A percentile compares a stretch with the other conserved stretches of the same genome.
Conservation (phyloP, 2,329 filamentous ascomycete genomes). For the Epichloe bromicola region DNA sequence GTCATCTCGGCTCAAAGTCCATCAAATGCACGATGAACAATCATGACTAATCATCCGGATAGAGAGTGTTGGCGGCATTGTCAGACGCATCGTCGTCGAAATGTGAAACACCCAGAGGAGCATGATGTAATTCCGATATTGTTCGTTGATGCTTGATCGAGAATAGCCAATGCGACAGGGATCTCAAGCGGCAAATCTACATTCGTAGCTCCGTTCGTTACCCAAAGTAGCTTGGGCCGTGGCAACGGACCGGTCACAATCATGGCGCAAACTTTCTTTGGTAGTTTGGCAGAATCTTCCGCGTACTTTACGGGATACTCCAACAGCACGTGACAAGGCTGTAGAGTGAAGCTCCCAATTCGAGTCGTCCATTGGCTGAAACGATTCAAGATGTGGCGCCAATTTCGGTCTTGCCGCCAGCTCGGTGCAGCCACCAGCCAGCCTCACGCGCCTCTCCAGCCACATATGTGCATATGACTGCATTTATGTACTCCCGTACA, state of each 20-base stretch:
- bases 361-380: neutral
- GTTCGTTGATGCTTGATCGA: neutral
- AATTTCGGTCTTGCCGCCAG: neutral
- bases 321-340: conserved; percentile 6
- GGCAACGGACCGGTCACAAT: neutral
- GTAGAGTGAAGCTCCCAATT: neutral
- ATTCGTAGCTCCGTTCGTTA: neutral
- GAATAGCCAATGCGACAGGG: neutral
- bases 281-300: neutral
- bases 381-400: neutral
- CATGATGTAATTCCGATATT: neutral
- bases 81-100: neutral
- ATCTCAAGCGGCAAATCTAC: neutral
- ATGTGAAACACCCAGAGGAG: neutral
- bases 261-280: neutral
- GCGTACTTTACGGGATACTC: neutral
- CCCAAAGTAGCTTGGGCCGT: neutral
- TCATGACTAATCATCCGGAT: too few species aligned
- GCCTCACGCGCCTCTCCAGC: conserved; percentile 1
- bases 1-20: too few species aligned
- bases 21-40: too few species aligned
- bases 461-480: conserved; percentile 4
- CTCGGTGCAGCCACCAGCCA: neutral
- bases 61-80: too few species aligned
- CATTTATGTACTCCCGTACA: neutral